Base-by-base conservation (phyloP, 2,329 filamentous ascomycete genomes). In the Capronia epimyces region DNA sequence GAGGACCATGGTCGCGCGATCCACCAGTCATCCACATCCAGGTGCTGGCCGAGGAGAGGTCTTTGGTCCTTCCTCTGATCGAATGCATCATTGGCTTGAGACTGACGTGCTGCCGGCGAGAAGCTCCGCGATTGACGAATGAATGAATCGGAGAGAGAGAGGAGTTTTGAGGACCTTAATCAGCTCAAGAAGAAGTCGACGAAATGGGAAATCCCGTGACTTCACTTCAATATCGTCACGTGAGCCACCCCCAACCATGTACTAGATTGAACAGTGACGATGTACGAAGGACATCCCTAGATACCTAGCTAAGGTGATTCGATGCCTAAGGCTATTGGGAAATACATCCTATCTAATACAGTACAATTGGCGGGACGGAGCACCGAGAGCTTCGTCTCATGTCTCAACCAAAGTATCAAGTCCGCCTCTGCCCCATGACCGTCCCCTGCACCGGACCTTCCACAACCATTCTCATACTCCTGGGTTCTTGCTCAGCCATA, bases 141-240 rank as follows among this genome's bases (percentile, higher is more conserved):
- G 25, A 44, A 43, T 24, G 36, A 21, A 12, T 2, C n/a, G 22
- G 34, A 18, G 20, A 15, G 47, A 12, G 8, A 22, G 22, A 22
- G 16, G 20, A 15, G 47, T 36, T 46, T 49, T 47, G 49, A 52
- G 49, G 49, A 52, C 49, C 49, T 52, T 52, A 45, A 52, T 27
- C 13, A 46, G n/a, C 9, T 46, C 20, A 18, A 46, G 3, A 24
- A 46, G n/a, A n/a, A n/a, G n/a, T 21, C 5, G 8, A n/a, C 10
- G 13, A 46, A 46, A 24, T 18, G 10, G 3, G 20, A 36, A 10
- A 13, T 43, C 41, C 22, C 25, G 41, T 43, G 25, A 43, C 25
- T 25, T 15, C 20, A 27, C n/a, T n/a, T n/a, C n/a, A 16, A n/a
- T 22, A 1, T 13, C 9, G 20, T 41, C 37, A 41, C 37, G 37